phyloP scores from a whole-genome alignment of 2,329 filamentous ascomycete genomes.

The Achaetomium macrosporum region DNA sequence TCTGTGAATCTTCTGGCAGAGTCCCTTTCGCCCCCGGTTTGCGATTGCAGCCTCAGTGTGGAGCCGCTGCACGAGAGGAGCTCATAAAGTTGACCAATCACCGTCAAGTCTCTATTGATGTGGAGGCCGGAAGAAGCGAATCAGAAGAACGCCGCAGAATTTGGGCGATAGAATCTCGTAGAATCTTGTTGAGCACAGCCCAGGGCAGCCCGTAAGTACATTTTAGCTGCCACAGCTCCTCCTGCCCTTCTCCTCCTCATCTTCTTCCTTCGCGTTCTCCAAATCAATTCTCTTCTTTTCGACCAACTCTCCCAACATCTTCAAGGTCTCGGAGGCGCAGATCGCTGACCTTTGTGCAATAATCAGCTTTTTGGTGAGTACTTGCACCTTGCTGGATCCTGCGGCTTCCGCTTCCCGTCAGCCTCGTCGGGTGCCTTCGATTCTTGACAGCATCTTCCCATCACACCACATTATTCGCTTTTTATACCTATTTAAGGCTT shows the following conservation, averaged over 20 bases:
- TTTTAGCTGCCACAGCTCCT: constrained; percentile 30
- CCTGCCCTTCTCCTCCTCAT: constrained; percentile 12
- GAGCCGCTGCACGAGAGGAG: constrained; percentile 14
- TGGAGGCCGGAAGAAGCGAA: constrained; percentile 24
- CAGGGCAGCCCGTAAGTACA: constrained; percentile 25
- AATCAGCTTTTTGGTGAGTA: constrained; percentile 20
- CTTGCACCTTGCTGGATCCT: not conserved
- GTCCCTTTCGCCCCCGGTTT: not conserved
- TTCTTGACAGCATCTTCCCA: not conserved
- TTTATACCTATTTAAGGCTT: not conserved
- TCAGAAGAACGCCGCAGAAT: constrained; percentile 25
- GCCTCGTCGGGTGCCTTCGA: constrained; percentile 12
- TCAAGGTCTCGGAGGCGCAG: constrained; percentile 16
- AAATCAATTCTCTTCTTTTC: constrained; percentile 13
- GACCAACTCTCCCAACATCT: not conserved
- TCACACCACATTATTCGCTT: not conserved
- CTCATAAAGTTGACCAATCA: constrained; percentile 21
- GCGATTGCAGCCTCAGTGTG: constrained; percentile 20
- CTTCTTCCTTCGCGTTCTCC: constrained; percentile 18
- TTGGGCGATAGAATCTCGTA: constrained; percentile 32
- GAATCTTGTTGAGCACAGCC: constrained; percentile 30
- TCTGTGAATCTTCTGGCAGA: constrained; percentile 11
- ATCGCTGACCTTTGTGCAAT: constrained; percentile 10
- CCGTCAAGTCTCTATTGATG: constrained; percentile 11
- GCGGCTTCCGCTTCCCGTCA: constrained; percentile 9